Evolutionary conservation across 2,329 filamentous ascomycete genomes (phyloP).

Genomic region (Fusarium drepaniforme): DNA sequence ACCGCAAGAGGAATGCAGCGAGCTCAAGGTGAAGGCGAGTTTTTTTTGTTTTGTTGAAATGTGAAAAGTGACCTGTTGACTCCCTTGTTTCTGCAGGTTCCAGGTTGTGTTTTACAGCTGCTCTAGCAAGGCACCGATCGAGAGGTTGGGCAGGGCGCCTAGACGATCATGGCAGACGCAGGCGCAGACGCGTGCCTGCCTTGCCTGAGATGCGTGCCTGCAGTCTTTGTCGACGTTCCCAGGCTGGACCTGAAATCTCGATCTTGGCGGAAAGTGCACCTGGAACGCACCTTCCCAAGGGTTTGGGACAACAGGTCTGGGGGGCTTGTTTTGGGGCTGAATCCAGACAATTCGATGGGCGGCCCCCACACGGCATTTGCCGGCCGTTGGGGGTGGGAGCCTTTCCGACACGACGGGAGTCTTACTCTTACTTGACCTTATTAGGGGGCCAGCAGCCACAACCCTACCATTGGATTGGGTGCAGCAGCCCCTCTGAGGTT

Average conservation of each 20-base stretch:
- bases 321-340: constrained; percentile 24
- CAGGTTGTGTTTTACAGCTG: constrained; percentile 1
- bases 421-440: not conserved
- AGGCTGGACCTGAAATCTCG: constrained; percentile 27
- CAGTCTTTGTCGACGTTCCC: constrained; percentile 15
- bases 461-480: not conserved
- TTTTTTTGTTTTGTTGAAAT: constrained; percentile 3
- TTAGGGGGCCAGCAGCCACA: constrained; percentile 7
- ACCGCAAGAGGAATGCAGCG: not conserved
- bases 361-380: constrained; percentile 35
- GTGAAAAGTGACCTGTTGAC: constrained; percentile 4
- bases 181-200: not conserved
- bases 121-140: not conserved
- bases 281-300: constrained; percentile 24
- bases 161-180: constrained; percentile 4
- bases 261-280: constrained; percentile 25
- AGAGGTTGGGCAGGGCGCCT: not conserved
- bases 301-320: constrained; percentile 30
- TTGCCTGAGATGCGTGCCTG: constrained; percentile 15
- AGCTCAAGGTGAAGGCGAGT: not conserved
- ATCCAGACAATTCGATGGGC: constrained; percentile 31
- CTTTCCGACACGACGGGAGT: not conserved
- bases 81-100: not conserved
- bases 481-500: not conserved
- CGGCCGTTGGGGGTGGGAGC: constrained; percentile 28